Evolutionary conservation across 352 stramenopile genomes (phyloP).

Genomic region (Saprolegnia diclina): DNA sequence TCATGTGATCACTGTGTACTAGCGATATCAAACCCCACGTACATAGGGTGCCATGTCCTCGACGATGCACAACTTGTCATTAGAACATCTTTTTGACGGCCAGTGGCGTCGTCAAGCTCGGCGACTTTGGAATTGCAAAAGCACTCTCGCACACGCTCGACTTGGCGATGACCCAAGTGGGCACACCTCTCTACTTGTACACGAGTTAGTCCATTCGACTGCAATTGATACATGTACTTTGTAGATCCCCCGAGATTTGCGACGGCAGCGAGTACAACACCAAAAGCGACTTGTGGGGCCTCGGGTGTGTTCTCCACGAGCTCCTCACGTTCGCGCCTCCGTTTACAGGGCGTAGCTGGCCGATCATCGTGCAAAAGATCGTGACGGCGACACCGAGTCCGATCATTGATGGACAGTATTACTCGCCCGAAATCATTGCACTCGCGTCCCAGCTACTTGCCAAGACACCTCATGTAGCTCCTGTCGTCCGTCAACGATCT

Average conservation of each 20-base stretch:
- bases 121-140: slow-evolving; percentile 60
- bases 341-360: slow-evolving; percentile 55
- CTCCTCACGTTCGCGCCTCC: slow-evolving; percentile 48
- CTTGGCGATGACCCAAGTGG: slow-evolving; percentile 47
- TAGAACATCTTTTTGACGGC: slow-evolving; percentile 56
- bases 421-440: slow-evolving; percentile 33
- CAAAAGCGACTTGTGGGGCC: slow-evolving; percentile 79
- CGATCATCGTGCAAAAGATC: slow-evolving; percentile 54
- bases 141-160: slow-evolving; percentile 42
- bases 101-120: slow-evolving; percentile 60
- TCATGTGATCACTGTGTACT: slow-evolving; percentile 14
- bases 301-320: slow-evolving; percentile 83
- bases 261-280: slow-evolving; percentile 51
- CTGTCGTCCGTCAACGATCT: not conserved
- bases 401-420: slow-evolving; percentile 28
- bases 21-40: slow-evolving; percentile 61
- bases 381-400: slow-evolving; percentile 32
- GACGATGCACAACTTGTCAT: not conserved
- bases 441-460: slow-evolving; percentile 37
- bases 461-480: slow-evolving; percentile 40
- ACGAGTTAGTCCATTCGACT: not conserved
- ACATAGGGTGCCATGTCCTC: not conserved
- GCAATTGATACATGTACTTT: not conserved
- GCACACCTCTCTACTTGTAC: slow-evolving; percentile 74
- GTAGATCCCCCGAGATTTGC: slow-evolving; percentile 67